Evolutionary conservation across 169 alveolate species (phyloP), one percentile per base, ranked within the genome.

Genomic region (Fabrea salina): DNA sequence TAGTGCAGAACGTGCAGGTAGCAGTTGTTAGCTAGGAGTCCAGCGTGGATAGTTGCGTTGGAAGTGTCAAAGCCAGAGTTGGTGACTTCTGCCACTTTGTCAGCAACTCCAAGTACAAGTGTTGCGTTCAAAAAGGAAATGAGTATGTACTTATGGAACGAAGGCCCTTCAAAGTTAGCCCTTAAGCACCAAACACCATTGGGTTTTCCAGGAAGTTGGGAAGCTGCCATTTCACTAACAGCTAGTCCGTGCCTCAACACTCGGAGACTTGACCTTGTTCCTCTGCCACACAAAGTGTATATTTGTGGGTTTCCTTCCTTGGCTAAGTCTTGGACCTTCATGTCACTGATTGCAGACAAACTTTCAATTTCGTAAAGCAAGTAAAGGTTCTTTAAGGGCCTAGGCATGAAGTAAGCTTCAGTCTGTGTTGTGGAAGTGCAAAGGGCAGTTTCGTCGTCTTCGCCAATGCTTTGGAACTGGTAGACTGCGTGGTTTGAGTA

Each of bases 151-250:
- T 97, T 96, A 77, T 95, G 93, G 61, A 54, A 87, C 76, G 86
- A 92, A 72, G 59, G 80, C 8, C 83, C 82, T 19, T 80, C 87
- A 59, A 89, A 79, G 16, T 50, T 27, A 71, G 90, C 91, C 82
- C 95, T 96, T 40, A 97, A 56, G 6, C 99, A 92, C 98, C 98
- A 98, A 25, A 99, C 96, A 39, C 96, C 97, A 56, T 94, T 86
- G 11, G 99, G 99, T 54, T 94, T 90, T 0, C 98, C 99, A 5
- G 99, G 99, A 59, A 98, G 92, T 78, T 94, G 97, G 59, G 95
- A 90, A 75, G 86, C 97, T 4, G 99, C 99, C 83, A 97, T 82
- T 88, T 97, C 99, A 82, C 94, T 97, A 40, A 97, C 97, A 57
- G 95, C 92, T 54, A 98, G 84, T n/a, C 99, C 99, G 75, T 97